Percentiles rank a stretch among this genome's conserved stretches.
Evolutionary conservation across 441 rosid species (phyloP).

Genomic region (Euphorbia schlechtendalii): DNA sequence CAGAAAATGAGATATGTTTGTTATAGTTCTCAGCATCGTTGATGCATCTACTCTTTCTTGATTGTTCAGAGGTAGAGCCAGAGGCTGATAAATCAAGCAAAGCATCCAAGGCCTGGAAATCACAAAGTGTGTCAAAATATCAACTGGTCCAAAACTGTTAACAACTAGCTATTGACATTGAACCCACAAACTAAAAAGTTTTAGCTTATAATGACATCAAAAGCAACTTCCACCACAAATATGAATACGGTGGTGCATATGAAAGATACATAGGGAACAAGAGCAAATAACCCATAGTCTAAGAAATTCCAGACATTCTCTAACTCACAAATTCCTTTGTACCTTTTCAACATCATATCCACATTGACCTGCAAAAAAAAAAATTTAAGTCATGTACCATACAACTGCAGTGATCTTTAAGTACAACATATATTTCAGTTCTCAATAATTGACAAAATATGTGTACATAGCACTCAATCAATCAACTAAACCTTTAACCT

Average conservation of each 20-base stretch:
- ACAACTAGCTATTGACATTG: neutral
- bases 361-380: constrained; percentile 60
- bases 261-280: neutral
- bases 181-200: neutral
- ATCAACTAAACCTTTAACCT: too few relatives aligned
- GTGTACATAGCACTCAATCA: neutral
- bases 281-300: neutral
- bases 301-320: constrained; percentile 12
- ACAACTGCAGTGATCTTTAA: neutral
- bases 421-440: constrained; percentile 1
- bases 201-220: neutral
- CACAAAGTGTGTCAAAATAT: constrained; percentile 4
- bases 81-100: constrained; percentile 62
- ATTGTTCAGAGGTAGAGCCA: constrained; percentile 36
- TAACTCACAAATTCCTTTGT: constrained; percentile 19
- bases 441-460: neutral
- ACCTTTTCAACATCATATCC: constrained; percentile 74
- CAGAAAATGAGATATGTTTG: constrained; percentile 23
- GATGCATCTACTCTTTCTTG: constrained; percentile 21
- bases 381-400: constrained; percentile 18
- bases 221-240: neutral
- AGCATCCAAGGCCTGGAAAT: constrained; percentile 56
- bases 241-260: neutral
- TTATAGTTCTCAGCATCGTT: constrained; percentile 19
- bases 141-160: neutral